phyloP scores from a whole-genome alignment of 805 yeast species.

The Metschnikowia borealis region DNA sequence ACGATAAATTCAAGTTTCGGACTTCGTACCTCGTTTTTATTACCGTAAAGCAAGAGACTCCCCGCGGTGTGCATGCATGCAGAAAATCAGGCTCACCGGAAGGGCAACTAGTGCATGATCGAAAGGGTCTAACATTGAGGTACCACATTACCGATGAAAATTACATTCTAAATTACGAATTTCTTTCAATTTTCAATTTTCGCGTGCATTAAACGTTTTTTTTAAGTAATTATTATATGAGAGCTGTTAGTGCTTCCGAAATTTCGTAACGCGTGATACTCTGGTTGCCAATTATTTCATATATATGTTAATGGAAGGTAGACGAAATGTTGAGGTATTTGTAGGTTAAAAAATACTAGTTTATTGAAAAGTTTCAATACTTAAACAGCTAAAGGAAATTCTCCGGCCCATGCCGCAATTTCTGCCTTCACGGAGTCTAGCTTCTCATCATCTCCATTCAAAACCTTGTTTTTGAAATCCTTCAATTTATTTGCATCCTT shows the following conservation, averaged over 20 bases:
- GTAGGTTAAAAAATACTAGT: background rate
- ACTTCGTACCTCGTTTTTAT: background rate
- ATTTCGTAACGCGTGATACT: background rate
- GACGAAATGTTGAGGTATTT: background rate
- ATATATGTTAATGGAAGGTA: background rate
- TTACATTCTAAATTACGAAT: too few relatives aligned
- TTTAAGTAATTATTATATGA: background rate
- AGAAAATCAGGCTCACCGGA: background rate
- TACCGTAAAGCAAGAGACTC: background rate
- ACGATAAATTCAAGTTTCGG: background rate
- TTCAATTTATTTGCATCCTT: slow-evolving; percentile 90
- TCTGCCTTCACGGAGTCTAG: slow-evolving; percentile 67
- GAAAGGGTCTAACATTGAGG: background rate
- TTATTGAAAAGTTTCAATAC: background rate
- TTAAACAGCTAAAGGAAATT: slow-evolving; percentile 56
- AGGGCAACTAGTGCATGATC: background rate
- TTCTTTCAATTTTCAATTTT: too few relatives aligned
- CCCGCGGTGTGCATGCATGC: slow-evolving; percentile 5
- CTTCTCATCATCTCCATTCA: slow-evolving; percentile 63
- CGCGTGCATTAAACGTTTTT: too few relatives aligned
- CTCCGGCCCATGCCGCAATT: slow-evolving; percentile 88
- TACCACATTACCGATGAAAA: too few relatives aligned
- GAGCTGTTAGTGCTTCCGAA: background rate
- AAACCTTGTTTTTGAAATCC: slow-evolving; percentile 75
- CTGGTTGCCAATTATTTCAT: too few relatives aligned